These are phyloP conservation scores for Rhizopogon vulgaris DNA, from an alignment of 768 basidiomycete species.

Conservation along the genomic window DNA sequence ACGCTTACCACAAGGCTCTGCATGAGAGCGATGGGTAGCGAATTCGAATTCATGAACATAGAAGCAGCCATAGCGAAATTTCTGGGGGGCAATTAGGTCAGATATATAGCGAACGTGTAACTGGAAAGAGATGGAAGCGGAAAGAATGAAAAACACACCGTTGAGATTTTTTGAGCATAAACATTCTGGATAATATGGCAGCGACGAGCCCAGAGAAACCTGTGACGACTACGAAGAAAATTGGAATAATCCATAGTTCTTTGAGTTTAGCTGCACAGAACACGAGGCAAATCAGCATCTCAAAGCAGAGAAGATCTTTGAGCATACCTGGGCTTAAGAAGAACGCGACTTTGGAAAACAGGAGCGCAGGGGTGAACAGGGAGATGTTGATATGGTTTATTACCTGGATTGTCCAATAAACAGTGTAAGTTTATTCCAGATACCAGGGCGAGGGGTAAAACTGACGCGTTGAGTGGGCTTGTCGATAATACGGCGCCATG, in stretches of 20 bases:
- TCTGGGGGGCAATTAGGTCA: constrained; percentile 28
- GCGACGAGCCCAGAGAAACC: constrained; percentile 64
- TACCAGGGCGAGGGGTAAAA: neutral
- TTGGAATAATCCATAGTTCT: constrained; percentile 81
- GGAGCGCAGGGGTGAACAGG: constrained; percentile 80
- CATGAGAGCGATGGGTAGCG: constrained; percentile 92
- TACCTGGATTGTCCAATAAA: constrained; percentile 30
- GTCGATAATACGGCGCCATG: constrained; percentile 75
- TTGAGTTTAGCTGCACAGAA: constrained; percentile 53
- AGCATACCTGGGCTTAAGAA: constrained; percentile 69
- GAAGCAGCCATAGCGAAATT: constrained; percentile 75
- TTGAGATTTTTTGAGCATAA: constrained; percentile 71
- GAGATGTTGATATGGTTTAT: constrained; percentile 81
- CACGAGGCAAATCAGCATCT: neutral
- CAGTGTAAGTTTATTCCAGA: neutral
- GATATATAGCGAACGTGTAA: neutral
- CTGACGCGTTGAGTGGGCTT: constrained; percentile 83
- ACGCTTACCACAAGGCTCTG: constrained; percentile 84
- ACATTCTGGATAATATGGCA: constrained; percentile 52
- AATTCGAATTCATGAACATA: constrained; percentile 94
- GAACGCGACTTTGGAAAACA: constrained; percentile 96
- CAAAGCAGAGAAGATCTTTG: neutral
- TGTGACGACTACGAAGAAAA: constrained; percentile 80
- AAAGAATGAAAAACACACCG: constrained; percentile 37
- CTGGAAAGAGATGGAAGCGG: neutral